Evolutionary conservation across 306 rosid species (phyloP).

Genomic region (Nissolia schottii): DNA sequence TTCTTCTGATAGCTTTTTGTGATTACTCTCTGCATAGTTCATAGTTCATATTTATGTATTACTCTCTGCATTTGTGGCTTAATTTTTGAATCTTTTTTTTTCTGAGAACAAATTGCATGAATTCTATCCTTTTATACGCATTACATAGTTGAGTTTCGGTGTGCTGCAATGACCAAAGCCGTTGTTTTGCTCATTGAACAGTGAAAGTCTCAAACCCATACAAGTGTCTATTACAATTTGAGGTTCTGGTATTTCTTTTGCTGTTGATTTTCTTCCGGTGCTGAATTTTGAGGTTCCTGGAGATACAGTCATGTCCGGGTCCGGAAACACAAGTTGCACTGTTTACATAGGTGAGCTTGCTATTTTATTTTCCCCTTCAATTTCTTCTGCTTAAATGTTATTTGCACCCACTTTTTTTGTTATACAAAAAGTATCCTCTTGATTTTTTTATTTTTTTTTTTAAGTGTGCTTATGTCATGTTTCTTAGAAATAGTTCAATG

Average conservation of each 20-base stretch:
- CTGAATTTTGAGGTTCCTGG: background rate
- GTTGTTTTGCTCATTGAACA: background rate
- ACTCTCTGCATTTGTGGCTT: background rate
- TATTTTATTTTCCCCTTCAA: background rate
- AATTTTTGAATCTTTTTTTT: background rate
- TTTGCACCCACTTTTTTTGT: background rate
- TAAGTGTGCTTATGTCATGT: background rate
- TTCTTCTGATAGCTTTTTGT: background rate
- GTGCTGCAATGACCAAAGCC: background rate
- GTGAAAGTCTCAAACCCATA: background rate
- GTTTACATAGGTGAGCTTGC: slow-evolving; percentile 43
- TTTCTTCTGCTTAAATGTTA: background rate
- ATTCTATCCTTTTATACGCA: background rate
- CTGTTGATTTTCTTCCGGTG: background rate
- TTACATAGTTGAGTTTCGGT: background rate
- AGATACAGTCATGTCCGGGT: slow-evolving; percentile 46
- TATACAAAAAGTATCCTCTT: too few relatives aligned
- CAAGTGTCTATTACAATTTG: background rate
- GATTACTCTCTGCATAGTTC: too few relatives aligned
- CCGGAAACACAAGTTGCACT: slow-evolving; percentile 41
- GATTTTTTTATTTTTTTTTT: background rate
- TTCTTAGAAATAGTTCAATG: background rate
- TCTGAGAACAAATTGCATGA: background rate
- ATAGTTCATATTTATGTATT: background rate
- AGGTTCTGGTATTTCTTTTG: background rate